Percentiles rank a stretch among this genome's conserved stretches.
phyloP scores from a whole-genome alignment of 306 rosid species.

The Rubus parviflorus region DNA sequence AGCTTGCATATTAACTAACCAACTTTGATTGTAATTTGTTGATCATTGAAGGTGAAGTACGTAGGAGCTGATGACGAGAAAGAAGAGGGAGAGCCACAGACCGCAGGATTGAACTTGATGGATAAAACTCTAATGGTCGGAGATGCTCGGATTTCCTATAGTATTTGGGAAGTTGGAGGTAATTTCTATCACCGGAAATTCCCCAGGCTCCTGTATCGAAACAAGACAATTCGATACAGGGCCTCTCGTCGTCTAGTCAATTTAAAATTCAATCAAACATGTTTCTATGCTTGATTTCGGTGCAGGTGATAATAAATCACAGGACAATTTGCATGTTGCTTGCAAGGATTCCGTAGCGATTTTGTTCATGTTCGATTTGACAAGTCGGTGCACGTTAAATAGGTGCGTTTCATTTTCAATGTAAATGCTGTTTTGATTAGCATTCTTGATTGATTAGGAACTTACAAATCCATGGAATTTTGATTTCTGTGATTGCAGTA shows the following conservation, averaged over 20 bases:
- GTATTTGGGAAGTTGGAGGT: slow-evolving; percentile 97
- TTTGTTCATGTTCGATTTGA: slow-evolving; percentile 92
- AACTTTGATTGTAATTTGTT: not conserved
- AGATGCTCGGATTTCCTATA: slow-evolving; percentile 81
- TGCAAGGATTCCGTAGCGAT: slow-evolving; percentile 90
- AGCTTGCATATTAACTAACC: not conserved
- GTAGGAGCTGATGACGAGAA: slow-evolving; percentile 57
- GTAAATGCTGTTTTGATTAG: not conserved
- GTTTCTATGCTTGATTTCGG: not conserved
- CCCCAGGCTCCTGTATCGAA: not conserved
- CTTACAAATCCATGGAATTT: not conserved
- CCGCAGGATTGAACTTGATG: slow-evolving; percentile 49
- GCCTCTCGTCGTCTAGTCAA: not conserved
- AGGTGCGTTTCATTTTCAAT: slow-evolving; percentile 33
- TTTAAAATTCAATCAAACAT: not conserved
- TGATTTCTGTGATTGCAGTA: slow-evolving; percentile 50
- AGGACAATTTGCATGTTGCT: slow-evolving; percentile 62
- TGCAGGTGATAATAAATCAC: slow-evolving; percentile 59
- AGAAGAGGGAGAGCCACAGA: slow-evolving; percentile 25
- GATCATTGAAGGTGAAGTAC: slow-evolving; percentile 62
- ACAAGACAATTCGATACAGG: not conserved
- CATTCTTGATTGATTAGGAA: not conserved
- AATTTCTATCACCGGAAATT: slow-evolving; percentile 4
- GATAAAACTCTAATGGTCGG: slow-evolving; percentile 66
- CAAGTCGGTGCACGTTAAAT: slow-evolving; percentile 88